phyloP scores from a whole-genome alignment of 345 rosid species.

The Luvunga scandens region DNA sequence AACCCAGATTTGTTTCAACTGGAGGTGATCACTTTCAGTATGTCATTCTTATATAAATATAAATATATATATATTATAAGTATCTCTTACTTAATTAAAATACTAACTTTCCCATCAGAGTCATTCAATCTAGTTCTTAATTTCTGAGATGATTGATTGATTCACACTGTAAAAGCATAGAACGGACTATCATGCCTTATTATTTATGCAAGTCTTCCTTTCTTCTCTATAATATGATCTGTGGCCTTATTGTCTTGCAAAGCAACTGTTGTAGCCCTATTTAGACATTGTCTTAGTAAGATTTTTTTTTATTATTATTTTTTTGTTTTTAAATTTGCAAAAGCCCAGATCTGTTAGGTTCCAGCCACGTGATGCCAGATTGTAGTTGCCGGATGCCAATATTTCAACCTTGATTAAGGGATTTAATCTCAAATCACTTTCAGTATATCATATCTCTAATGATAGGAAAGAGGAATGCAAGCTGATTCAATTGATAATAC shows the following conservation, averaged over 20 bases:
- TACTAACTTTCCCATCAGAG: conserved; percentile 31
- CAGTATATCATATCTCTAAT: no score
- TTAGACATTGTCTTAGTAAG: no score
- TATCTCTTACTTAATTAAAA: conserved; percentile 7
- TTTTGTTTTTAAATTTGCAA: no score
- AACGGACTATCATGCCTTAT: conserved; percentile 9
- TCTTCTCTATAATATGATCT: background rate
- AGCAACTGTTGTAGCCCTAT: no score
- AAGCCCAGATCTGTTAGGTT: background rate
- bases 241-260: no score
- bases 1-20: conserved; percentile 24
- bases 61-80: background rate
- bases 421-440: background rate
- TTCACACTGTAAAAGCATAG: conserved; percentile 32
- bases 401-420: background rate
- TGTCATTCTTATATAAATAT: conserved; percentile 18
- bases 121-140: conserved; percentile 27
- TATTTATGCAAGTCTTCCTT: conserved; percentile 17
- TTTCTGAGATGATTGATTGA: conserved; percentile 26
- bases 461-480: no score
- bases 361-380: background rate
- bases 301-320: background rate
- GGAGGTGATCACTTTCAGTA: conserved; percentile 19
- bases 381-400: background rate
- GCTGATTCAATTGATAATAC: no score